These are phyloP conservation scores for Amanita polypyramis DNA, from an alignment of 768 basidiomycete genomes.

Conservation along the genomic window DNA sequence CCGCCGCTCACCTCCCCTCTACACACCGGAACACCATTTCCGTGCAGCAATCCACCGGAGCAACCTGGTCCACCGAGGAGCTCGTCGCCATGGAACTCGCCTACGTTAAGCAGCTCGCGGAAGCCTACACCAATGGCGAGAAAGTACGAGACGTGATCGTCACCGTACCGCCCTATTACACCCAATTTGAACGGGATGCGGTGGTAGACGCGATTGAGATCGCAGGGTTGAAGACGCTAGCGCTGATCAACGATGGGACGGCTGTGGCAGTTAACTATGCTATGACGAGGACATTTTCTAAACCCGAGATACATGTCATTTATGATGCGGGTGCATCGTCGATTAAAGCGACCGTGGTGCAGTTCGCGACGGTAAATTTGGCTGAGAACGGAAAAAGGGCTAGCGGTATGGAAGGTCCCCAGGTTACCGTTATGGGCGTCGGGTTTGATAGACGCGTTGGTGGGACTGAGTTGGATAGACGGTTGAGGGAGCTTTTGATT, in stretches of 20 bases:
- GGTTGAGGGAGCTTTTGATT: slow-evolving; percentile 72
- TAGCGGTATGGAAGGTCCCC: slow-evolving; percentile 32
- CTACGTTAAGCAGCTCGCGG: slow-evolving; percentile 84
- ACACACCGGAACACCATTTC: slow-evolving; percentile 52
- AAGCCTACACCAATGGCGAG: slow-evolving; percentile 55
- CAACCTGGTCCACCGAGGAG: slow-evolving; percentile 79
- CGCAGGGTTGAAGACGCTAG: slow-evolving; percentile 73
- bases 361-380: slow-evolving; percentile 44
- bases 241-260: slow-evolving; percentile 86
- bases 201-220: slow-evolving; percentile 89
- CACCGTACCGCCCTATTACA: slow-evolving; percentile 85
- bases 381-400: slow-evolving; percentile 27
- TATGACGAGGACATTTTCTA: slow-evolving; percentile 84
- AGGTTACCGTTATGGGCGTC: slow-evolving; percentile 68
- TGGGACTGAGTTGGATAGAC: slow-evolving; percentile 78
- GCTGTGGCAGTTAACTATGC: slow-evolving; percentile 98
- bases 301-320: slow-evolving; percentile 77
- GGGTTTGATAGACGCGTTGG: slow-evolving; percentile 72
- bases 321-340: slow-evolving; percentile 90
- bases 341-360: slow-evolving; percentile 67
- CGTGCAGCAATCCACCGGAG: slow-evolving; percentile 48
- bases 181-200: slow-evolving; percentile 86
- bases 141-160: slow-evolving; percentile 76
- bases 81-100: slow-evolving; percentile 90
- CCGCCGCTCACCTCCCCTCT: slow-evolving; percentile 34